These are phyloP conservation scores for Atkinsonella hypoxylon DNA, from an alignment of 2,329 filamentous ascomycete genomes.

Conservation along the genomic window DNA sequence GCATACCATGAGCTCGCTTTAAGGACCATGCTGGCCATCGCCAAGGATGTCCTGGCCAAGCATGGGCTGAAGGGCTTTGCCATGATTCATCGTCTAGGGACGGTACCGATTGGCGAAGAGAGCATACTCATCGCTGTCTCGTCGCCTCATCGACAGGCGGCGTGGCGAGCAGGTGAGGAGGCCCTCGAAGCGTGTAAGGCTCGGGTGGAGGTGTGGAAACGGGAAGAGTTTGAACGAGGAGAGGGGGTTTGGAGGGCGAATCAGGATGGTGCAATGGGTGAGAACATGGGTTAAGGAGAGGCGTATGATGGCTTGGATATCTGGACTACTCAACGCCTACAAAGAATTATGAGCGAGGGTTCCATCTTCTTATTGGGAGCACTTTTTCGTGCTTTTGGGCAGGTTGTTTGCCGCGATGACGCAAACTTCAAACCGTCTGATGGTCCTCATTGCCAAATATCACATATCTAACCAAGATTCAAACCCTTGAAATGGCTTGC, in stretches of 20 bases:
- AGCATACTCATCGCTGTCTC: conserved; percentile 85
- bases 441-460: no score
- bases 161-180: conserved; percentile 82
- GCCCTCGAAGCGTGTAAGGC: conserved; percentile 78
- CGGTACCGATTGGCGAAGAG: conserved; percentile 83
- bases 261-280: conserved; percentile 54
- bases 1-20: conserved; percentile 63
- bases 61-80: conserved; percentile 62
- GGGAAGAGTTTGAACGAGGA: conserved; percentile 71
- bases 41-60: conserved; percentile 40
- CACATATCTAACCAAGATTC: no score
- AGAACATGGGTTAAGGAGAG: conserved; percentile 23
- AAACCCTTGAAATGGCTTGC: no score
- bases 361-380: no score
- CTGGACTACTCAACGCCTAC: no score
- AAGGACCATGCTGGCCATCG: conserved; percentile 54
- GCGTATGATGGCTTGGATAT: background rate
- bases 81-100: conserved; percentile 74
- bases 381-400: no score
- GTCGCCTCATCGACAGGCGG: conserved; percentile 68
- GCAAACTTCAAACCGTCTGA: no score
- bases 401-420: no score
- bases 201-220: conserved; percentile 89
- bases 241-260: conserved; percentile 84
- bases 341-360: no score